Evolutionary conservation across 2,329 filamentous ascomycete genomes (phyloP).

Genomic region (Hymenoscyphus infarciens): DNA sequence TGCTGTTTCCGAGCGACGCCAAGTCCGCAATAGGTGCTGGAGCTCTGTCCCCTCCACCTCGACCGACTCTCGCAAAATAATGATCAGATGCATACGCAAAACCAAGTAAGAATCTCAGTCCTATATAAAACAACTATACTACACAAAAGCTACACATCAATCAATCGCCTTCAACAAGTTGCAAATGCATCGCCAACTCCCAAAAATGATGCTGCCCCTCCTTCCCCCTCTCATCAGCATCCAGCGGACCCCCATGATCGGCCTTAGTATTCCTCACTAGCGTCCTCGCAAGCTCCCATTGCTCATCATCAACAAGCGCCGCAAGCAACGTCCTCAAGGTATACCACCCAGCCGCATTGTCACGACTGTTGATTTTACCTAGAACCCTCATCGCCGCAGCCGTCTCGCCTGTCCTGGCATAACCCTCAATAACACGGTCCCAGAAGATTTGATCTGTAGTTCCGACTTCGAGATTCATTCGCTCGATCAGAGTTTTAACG

Average conservation of each 20-base stretch:
- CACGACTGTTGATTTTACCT: constrained; percentile 39
- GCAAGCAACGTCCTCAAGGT: constrained; percentile 30
- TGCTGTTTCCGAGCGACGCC: too few relatives aligned
- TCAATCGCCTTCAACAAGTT: constrained; percentile 18
- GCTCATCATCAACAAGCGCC: constrained; percentile 30
- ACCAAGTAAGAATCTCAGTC: background rate
- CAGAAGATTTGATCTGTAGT: constrained; percentile 58
- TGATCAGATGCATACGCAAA: too few relatives aligned
- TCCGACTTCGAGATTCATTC: constrained; percentile 37
- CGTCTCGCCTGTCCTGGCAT: constrained; percentile 51
- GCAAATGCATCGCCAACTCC: constrained; percentile 27
- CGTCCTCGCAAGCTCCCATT: constrained; percentile 33
- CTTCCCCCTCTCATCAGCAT: constrained; percentile 22
- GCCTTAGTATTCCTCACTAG: constrained; percentile 31
- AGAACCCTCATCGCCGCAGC: constrained; percentile 48
- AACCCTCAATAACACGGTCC: constrained; percentile 67
- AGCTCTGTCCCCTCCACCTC: too few relatives aligned
- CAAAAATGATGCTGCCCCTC: constrained; percentile 33
- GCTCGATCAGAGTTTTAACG: constrained; percentile 57
- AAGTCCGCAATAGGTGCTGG: too few relatives aligned
- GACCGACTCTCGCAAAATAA: too few relatives aligned
- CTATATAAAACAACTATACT: background rate
- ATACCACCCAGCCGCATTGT: constrained; percentile 27
- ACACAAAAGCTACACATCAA: background rate
- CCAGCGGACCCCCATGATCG: constrained; percentile 26